phyloP scores from a whole-genome alignment of 202 grass and related monocot genomes.

The Panicum hallii region DNA sequence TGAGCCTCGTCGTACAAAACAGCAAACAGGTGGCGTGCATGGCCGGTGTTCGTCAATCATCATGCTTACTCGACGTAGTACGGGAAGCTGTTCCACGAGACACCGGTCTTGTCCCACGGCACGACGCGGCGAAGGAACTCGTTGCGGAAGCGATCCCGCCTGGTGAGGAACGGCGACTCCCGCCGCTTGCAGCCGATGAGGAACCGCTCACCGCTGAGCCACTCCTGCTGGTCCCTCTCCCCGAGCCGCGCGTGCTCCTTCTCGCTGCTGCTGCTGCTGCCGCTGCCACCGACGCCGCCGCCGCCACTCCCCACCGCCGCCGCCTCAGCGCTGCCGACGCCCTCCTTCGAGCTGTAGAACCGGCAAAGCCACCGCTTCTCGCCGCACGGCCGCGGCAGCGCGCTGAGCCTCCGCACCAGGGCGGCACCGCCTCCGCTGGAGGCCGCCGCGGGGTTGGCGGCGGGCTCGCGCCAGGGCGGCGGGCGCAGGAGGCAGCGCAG shows the following conservation, averaged over 20 bases:
- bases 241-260: slow-evolving; percentile 85
- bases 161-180: slow-evolving; percentile 77
- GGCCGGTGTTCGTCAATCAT: background rate
- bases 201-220: slow-evolving; percentile 72
- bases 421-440: background rate
- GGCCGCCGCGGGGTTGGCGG: background rate
- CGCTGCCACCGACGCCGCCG: background rate
- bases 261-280: slow-evolving; percentile 36
- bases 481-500: slow-evolving; percentile 49
- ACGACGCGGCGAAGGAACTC: slow-evolving; percentile 80
- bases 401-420: slow-evolving; percentile 17
- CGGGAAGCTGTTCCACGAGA: slow-evolving; percentile 85
- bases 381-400: slow-evolving; percentile 12
- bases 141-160: slow-evolving; percentile 75
- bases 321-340: slow-evolving; percentile 54
- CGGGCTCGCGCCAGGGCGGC: background rate
- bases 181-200: slow-evolving; percentile 68
- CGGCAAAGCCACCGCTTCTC: slow-evolving; percentile 32
- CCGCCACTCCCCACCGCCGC: slow-evolving; percentile 45
- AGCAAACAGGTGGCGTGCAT: slow-evolving; percentile 4
- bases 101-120: slow-evolving; percentile 74
- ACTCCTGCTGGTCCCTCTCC: slow-evolving; percentile 90
- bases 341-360: slow-evolving; percentile 80
- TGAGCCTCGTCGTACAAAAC: slow-evolving; percentile 26
- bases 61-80: slow-evolving; percentile 79